phyloP scores from a whole-genome alignment of 345 rosid genomes.

The Eucalyptus lansdowneana region DNA sequence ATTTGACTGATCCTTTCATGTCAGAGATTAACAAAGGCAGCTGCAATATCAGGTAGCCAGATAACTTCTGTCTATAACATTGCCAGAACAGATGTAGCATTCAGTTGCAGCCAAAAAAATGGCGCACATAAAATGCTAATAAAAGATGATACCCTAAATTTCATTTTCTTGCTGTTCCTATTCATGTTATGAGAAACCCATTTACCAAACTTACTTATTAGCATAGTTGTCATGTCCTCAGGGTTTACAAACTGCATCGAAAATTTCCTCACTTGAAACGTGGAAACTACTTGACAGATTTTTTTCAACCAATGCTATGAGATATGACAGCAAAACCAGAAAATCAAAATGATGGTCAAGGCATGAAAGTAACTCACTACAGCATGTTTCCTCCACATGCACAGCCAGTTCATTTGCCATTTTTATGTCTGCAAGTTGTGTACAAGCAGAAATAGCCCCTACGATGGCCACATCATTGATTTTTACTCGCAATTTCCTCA shows the following conservation, averaged over 20 bases:
- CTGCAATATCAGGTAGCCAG: background rate
- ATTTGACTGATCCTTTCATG: background rate
- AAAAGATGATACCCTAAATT: background rate
- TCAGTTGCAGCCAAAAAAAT: background rate
- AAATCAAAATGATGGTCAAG: background rate
- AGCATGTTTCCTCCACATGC: conserved; percentile 13
- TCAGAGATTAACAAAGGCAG: background rate
- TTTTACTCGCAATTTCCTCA: conserved; percentile 3
- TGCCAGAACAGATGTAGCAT: background rate
- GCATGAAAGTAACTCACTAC: conserved; percentile 6
- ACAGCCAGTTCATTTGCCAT: conserved; percentile 20
- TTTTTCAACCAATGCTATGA: background rate
- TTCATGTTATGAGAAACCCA: background rate
- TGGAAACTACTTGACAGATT: background rate
- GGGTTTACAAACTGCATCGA: background rate
- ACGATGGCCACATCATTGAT: conserved; percentile 33
- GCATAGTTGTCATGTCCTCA: background rate
- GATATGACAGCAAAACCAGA: background rate
- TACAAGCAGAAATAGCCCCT: conserved; percentile 25
- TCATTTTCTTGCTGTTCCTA: background rate
- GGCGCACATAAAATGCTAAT: background rate
- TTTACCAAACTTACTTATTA: background rate
- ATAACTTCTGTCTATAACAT: background rate
- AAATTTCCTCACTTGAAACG: background rate
- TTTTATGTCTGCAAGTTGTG: conserved; percentile 40